phyloP scores from a whole-genome alignment of 106 monocot species.

The Dendrobium nobile region DNA sequence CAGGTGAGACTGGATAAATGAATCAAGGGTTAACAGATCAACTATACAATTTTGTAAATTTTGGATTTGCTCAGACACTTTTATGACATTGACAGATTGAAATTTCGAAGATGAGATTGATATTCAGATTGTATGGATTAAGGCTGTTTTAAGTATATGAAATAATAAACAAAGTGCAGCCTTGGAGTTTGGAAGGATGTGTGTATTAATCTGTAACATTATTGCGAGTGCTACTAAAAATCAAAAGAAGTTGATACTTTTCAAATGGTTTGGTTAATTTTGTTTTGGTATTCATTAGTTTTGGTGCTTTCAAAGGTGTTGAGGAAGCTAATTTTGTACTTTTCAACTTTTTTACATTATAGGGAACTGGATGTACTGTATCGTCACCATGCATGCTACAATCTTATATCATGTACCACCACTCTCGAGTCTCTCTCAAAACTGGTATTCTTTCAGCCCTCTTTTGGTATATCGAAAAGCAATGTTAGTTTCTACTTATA shows the following conservation, averaged over 20 bases:
- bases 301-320: not conserved
- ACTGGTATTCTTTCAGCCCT: conserved; percentile 38
- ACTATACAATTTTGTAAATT: not conserved
- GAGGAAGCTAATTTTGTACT: not conserved
- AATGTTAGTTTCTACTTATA: not conserved
- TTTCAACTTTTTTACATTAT: conserved; percentile 1
- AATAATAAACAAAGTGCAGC: not conserved
- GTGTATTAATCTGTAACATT: not conserved
- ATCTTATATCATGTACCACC: conserved; percentile 58
- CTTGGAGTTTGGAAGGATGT: not conserved
- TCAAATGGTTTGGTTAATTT: not conserved
- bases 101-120: not conserved
- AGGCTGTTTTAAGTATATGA: not conserved
- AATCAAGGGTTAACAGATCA: not conserved
- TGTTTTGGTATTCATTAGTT: not conserved
- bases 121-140: not conserved
- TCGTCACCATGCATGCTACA: conserved; percentile 60
- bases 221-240: not conserved
- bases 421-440: conserved; percentile 90
- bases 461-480: not conserved
- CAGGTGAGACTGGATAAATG: not conserved
- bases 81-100: not conserved
- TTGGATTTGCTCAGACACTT: not conserved
- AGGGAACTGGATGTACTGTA: conserved; percentile 91
- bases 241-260: not conserved